Conservation (phyloP, 2,329 filamentous ascomycete species). For the Xylogone sp. region DNA sequence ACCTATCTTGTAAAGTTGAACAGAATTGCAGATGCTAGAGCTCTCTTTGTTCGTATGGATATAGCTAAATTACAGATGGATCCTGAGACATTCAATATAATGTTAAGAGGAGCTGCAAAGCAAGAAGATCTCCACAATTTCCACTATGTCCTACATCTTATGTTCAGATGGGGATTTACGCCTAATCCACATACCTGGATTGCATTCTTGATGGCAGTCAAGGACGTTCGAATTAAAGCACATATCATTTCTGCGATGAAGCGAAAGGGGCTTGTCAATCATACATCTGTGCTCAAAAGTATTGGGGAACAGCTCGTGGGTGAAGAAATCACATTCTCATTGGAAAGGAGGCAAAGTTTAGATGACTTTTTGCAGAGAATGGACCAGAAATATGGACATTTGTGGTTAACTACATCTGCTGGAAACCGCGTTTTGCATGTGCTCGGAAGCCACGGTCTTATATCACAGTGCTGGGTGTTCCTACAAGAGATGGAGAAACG, state of each 20-base stretch:
- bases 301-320: slow-evolving; percentile 12
- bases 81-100: slow-evolving; percentile 39
- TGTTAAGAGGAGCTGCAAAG: slow-evolving; percentile 34
- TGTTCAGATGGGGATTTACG: slow-evolving; percentile 32
- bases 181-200: slow-evolving; percentile 40
- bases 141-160: slow-evolving; percentile 31
- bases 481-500: slow-evolving; percentile 18
- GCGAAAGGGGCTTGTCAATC: slow-evolving; percentile 15
- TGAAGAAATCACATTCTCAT: slow-evolving; percentile 12
- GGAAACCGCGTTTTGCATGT: slow-evolving; percentile 34
- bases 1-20: slow-evolving; percentile 32
- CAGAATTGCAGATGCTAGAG: slow-evolving; percentile 26
- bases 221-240: slow-evolving; percentile 10
- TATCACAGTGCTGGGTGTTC: slow-evolving; percentile 19
- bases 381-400: slow-evolving; percentile 28
- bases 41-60: slow-evolving; percentile 31
- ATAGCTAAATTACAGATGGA: slow-evolving; percentile 27
- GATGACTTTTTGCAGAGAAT: slow-evolving; percentile 34
- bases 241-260: slow-evolving; percentile 18
- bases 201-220: slow-evolving; percentile 28
- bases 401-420: slow-evolving; percentile 33
- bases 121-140: slow-evolving; percentile 35
- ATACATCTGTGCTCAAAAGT: slow-evolving; percentile 8
- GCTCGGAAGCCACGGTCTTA: slow-evolving; percentile 18
- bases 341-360: slow-evolving; percentile 28